phyloP scores from a whole-genome alignment of 495 filamentous ascomycete species.

The Penicillium macrosclerotiorum region DNA sequence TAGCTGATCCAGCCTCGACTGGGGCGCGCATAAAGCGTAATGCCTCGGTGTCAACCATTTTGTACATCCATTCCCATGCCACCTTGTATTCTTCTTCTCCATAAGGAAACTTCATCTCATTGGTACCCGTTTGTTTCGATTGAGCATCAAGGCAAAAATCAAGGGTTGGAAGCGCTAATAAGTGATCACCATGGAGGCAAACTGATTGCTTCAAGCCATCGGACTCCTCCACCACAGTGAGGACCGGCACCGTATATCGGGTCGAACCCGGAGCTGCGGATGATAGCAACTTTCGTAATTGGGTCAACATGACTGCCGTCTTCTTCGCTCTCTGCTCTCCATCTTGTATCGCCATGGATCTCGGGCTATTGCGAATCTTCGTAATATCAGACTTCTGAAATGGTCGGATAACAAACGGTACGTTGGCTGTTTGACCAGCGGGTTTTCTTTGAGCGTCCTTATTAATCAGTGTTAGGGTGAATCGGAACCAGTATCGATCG shows the following conservation, averaged over 20 bases:
- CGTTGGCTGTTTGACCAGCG: neutral
- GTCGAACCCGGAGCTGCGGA: constrained; percentile 26
- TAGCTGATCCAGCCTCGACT: constrained; percentile 20
- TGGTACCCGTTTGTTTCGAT: neutral
- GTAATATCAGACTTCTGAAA: constrained; percentile 49
- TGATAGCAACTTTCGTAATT: constrained; percentile 12
- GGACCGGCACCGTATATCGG: constrained; percentile 41
- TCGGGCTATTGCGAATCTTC: constrained; percentile 9
- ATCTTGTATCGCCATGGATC: neutral
- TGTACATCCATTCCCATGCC: constrained; percentile 46
- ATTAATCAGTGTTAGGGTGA: constrained; percentile 25
- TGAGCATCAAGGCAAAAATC: constrained; percentile 13
- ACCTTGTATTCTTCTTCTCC: constrained; percentile 18
- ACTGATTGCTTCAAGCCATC: neutral
- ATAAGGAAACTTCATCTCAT: constrained; percentile 13
- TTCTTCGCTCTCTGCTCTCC: neutral
- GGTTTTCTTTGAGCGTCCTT: neutral
- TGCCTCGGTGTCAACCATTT: constrained; percentile 38
- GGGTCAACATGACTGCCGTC: neutral
- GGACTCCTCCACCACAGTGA: constrained; percentile 17
- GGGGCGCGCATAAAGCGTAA: constrained; percentile 36
- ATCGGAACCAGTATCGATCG: constrained; percentile 76
- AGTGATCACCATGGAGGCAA: constrained; percentile 9
- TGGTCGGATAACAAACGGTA: constrained; percentile 47
- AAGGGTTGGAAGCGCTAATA: constrained; percentile 35